phyloP scores from a whole-genome alignment of 352 stramenopile species.

The Pythium dissotocum region DNA sequence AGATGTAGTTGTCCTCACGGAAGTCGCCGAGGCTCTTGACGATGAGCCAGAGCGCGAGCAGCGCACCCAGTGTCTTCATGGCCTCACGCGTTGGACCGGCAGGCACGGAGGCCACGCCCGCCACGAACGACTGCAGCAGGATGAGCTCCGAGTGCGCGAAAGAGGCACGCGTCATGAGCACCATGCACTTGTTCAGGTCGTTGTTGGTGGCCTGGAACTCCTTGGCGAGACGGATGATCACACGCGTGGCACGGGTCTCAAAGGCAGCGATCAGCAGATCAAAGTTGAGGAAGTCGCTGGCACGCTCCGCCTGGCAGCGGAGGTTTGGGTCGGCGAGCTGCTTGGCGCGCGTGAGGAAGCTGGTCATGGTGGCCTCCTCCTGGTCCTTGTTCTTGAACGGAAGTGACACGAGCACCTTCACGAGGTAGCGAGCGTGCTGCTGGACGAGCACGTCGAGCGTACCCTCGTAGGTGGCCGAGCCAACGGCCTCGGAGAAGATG shows the following conservation, averaged over 20 bases:
- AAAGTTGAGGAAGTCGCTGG: constrained; percentile 40
- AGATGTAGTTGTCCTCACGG: constrained; percentile 57
- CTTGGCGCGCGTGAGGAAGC: constrained; percentile 43
- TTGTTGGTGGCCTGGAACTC: constrained; percentile 48
- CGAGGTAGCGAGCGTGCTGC: constrained; percentile 59
- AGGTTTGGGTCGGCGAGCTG: constrained; percentile 30
- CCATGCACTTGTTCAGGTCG: constrained; percentile 52
- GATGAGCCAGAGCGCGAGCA: constrained; percentile 54
- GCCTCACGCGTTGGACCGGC: constrained; percentile 32
- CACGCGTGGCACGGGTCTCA: constrained; percentile 35
- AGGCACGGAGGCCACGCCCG: constrained; percentile 29
- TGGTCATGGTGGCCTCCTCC: constrained; percentile 6
- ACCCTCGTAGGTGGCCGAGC: constrained; percentile 61
- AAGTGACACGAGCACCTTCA: constrained; percentile 42
- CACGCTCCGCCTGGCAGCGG: constrained; percentile 35
- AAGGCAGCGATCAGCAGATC: constrained; percentile 44
- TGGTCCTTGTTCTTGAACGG: constrained; percentile 20
- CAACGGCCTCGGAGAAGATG: constrained; percentile 44
- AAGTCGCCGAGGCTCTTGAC: constrained; percentile 53
- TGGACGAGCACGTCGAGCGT: constrained; percentile 74
- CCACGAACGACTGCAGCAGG: constrained; percentile 39
- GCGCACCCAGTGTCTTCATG: constrained; percentile 36
- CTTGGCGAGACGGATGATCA: constrained; percentile 32
- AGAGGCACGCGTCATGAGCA: constrained; percentile 52
- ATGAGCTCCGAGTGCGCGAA: constrained; percentile 51